These are phyloP conservation scores for Poa annua DNA, from an alignment of 176 grass and related monocot species.

Conservation along the genomic window DNA sequence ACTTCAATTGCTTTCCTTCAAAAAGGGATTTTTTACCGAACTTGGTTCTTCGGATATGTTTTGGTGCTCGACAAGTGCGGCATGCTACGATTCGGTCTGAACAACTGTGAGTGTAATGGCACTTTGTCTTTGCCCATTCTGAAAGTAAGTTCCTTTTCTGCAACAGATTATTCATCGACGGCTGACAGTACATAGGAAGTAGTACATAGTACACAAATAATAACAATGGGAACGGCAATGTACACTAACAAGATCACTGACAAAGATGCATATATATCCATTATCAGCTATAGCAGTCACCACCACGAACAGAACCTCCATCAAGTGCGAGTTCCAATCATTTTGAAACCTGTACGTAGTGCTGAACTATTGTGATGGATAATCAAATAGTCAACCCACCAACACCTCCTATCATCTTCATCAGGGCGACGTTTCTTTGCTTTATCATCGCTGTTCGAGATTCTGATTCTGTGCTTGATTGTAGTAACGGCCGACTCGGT, in stretches of 20 bases:
- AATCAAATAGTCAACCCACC: constrained; percentile 43
- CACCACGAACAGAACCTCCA: constrained; percentile 33
- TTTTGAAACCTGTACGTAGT: constrained; percentile 31
- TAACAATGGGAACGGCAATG: neutral
- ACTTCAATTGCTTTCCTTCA: neutral
- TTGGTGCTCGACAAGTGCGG: neutral
- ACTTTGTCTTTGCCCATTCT: constrained; percentile 30
- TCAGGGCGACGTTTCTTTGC: neutral
- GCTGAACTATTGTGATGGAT: neutral
- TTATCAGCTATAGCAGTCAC: neutral
- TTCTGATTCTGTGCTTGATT: constrained; percentile 38
- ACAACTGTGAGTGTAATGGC: neutral
- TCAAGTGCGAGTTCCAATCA: constrained; percentile 42
- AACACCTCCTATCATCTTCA: constrained; percentile 25
- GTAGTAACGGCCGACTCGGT: neutral
- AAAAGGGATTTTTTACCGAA: constrained; percentile 26
- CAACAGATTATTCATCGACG: constrained; percentile 7
- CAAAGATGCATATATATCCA: neutral
- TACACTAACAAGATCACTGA: constrained; percentile 2
- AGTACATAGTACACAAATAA: constrained; percentile 28
- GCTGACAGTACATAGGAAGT: constrained; percentile 28
- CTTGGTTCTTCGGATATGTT: constrained; percentile 15
- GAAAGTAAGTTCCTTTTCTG: neutral
- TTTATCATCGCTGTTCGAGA: constrained; percentile 18
- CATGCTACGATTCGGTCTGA: neutral